A percentile compares a stretch with the other conserved stretches of the same genome.
These are phyloP conservation scores for Mucor plumbeus DNA, from an alignment of 371 early-diverging fungal genomes.

Conservation along the genomic window DNA sequence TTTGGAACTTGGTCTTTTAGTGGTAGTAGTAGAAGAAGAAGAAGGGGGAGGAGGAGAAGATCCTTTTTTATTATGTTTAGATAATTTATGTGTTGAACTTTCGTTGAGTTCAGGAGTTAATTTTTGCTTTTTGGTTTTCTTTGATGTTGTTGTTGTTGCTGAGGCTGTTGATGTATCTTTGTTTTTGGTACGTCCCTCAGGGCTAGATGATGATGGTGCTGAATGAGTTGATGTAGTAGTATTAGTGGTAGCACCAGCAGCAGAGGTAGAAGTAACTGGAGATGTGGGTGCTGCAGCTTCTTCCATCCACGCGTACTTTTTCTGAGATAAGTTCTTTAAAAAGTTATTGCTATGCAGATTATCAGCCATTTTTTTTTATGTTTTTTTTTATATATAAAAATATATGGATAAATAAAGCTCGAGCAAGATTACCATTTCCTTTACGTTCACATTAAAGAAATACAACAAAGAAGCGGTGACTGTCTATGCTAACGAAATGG, in stretches of 20 bases:
- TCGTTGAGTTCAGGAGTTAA: background rate
- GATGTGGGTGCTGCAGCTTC: slow-evolving; percentile 28
- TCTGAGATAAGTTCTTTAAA: slow-evolving; percentile 52
- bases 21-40: background rate
- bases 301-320: slow-evolving; percentile 60
- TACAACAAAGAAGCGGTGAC: too few species aligned
- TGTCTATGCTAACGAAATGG: too few species aligned
- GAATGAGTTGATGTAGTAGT: background rate
- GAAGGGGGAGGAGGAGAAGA: slow-evolving; percentile 1
- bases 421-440: background rate
- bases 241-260: background rate
- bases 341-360: slow-evolving; percentile 35
- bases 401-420: background rate
- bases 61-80: slow-evolving; percentile 4
- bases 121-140: slow-evolving; percentile 4
- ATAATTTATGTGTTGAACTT: background rate
- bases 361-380: slow-evolving; percentile 9
- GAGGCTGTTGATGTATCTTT: background rate
- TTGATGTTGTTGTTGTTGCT: background rate
- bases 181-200: background rate
- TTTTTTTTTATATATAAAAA: background rate
- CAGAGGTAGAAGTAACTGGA: slow-evolving; percentile 6
- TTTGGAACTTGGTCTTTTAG: background rate
- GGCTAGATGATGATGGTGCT: slow-evolving; percentile 1
- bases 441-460: too few species aligned